Percentiles rank a stretch among this genome's conserved stretches.
Evolutionary conservation across 345 rosid species (phyloP).

Genomic region (Eucalyptus shirleyi): DNA sequence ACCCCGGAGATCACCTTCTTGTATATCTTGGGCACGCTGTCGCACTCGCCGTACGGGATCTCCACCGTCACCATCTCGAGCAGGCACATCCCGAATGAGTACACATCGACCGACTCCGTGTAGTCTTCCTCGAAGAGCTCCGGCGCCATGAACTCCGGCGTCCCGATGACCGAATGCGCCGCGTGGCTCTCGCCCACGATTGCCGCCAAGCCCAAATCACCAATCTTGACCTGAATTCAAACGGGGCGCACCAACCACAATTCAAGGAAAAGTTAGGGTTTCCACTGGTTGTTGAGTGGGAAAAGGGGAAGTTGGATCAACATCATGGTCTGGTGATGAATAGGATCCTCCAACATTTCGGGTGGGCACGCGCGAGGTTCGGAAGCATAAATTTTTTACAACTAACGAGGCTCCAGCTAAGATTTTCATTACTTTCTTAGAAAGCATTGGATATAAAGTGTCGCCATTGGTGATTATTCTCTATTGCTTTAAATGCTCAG

Average conservation of each 20-base stretch:
- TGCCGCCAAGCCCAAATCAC: slow-evolving; percentile 82
- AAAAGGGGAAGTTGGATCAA: neutral
- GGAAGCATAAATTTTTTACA: neutral
- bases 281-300: neutral
- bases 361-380: neutral
- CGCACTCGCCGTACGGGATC: slow-evolving; percentile 78
- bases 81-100: slow-evolving; percentile 84
- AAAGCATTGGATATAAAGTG: neutral
- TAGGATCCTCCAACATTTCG: neutral
- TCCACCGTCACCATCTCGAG: slow-evolving; percentile 71
- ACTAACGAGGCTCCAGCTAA: neutral
- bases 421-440: neutral
- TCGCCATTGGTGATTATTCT: neutral
- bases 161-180: slow-evolving; percentile 79
- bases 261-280: neutral
- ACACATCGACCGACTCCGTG: slow-evolving; percentile 72
- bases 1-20: slow-evolving; percentile 60
- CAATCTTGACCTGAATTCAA: slow-evolving; percentile 61
- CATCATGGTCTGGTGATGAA: neutral
- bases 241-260: neutral
- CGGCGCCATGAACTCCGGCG: slow-evolving; percentile 94
- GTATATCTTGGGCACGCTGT: slow-evolving; percentile 59
- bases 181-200: slow-evolving; percentile 53
- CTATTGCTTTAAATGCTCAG: neutral
- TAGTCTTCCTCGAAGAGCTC: slow-evolving; percentile 81